Base-by-base conservation (phyloP, 106 monocot species). In the Agapanthus africanus region DNA sequence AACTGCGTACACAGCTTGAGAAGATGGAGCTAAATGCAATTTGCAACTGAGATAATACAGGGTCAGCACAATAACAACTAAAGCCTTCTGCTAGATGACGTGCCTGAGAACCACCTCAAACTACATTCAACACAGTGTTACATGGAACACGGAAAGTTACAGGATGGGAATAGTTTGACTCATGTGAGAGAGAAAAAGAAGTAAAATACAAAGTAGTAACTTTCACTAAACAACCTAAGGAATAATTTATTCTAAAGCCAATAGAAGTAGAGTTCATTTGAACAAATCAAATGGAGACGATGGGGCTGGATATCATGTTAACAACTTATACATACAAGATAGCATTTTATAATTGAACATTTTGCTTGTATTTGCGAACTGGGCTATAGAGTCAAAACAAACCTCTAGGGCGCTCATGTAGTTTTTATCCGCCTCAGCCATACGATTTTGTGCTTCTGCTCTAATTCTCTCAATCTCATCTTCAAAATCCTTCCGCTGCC, bases 401-500 rank as follows among this genome's bases (percentile, higher is more conserved):
- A 93, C 92, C 88, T 93, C 92, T 37, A 85, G 75, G 26, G 81
- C 70, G 51, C 33, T 74, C 56, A 37, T 79, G 71, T 79, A 99
- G 40, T 75, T 81, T 75, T 74, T 84, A 54, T 99, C 92, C 70
- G 81, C 80, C 72, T 90, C 90, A 31, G 82, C 56, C 34, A 90
- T 62, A 28, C 72, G 82, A 73, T 18, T 69, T 70, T 93, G 77
- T 38, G 92, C 87, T 75, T 99, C 93, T 59, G 73, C 82, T 73
- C 73, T 81, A 77, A 99, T 77, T 79, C 84, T 91, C 66, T 79
- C 80, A 71, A 89, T 74, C 41, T 97, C 88, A 84, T 91, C 88
- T 34, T 91, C 91, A 83, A 80, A 97, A 63, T 71, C 60, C 74
- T 97, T 97, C 33, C 70, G 74, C 51, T 89, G 91, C 44, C 99